Evolutionary conservation across 208 protist genomes (phyloP), one percentile per base, ranked within the genome.

Genomic region (Trypanosomatidae sp.): DNA sequence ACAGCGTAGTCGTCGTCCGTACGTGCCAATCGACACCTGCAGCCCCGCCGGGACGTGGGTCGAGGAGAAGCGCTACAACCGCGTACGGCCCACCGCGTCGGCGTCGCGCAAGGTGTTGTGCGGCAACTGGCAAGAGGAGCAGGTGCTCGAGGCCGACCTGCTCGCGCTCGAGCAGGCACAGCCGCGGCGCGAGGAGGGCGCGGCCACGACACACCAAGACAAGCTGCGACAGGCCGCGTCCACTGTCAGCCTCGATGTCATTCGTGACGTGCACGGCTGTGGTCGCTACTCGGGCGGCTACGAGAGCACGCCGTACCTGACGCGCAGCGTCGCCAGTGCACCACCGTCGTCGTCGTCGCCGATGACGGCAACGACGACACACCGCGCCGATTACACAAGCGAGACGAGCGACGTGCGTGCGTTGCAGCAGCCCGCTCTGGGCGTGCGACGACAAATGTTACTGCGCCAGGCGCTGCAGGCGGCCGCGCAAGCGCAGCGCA

Each of bases 11-110:
- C 58, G 44, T 21, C 74, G 75, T 54, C 82, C 82, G 18, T 91
- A 78, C 51, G 63, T 76, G 8, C 75, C 77, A 11, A 92, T 92
- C 55, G 83, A 92, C 63, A 88, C 83, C n/a, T 88, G 64, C 67
- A 83, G 76, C 43, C 83, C 78, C 2, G 69, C 42, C 26, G 83
- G 83, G 0, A 82, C 64, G 25, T 92, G 83, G 83, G 66, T 92
- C 4, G 78, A 92, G 44, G 83, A 92, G 56, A 84, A 84, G 47
- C 71, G 71, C n/a, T 92, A 88, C 70, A 92, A 92, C 60, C 73
- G 66, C 35, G 48, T 46, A 25, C 74, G 83, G 0, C 78, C 66
- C 37, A 66, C 65, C 50, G 49, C 35, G 21, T 49, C 23, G 26
- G 42, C 37, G 18, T 33, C 45, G 4, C 66, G 67, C n/a, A 77